Percentiles rank a stretch among this genome's conserved stretches.
phyloP scores from a whole-genome alignment of 2,329 filamentous ascomycete species.

The Volutella citrinella region DNA sequence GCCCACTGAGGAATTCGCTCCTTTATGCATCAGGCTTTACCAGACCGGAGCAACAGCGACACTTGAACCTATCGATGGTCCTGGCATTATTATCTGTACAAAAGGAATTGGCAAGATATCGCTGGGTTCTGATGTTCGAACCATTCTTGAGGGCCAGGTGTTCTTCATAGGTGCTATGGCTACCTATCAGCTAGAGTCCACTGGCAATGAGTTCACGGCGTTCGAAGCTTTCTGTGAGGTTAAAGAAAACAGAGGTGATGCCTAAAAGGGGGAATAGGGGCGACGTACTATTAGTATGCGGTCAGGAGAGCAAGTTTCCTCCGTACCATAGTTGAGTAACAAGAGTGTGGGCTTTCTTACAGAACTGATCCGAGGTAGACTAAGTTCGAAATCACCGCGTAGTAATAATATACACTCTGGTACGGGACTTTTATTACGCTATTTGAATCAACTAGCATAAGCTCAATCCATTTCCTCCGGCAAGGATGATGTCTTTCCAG shows the following conservation, averaged over 20 bases:
- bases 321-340: too few relatives aligned
- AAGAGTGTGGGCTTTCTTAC: too few relatives aligned
- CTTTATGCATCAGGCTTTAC: conserved; percentile 76
- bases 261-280: too few relatives aligned
- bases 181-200: conserved; percentile 73
- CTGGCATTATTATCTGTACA: conserved; percentile 91
- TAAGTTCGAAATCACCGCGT: too few relatives aligned
- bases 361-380: too few relatives aligned
- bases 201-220: conserved; percentile 70
- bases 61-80: conserved; percentile 82
- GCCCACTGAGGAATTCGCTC: conserved; percentile 93
- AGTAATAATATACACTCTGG: too few relatives aligned
- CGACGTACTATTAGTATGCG: too few relatives aligned
- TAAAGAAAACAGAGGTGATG: conserved; percentile 46
- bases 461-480: too few relatives aligned
- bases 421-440: too few relatives aligned
- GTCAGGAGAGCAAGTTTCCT: too few relatives aligned
- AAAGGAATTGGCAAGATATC: conserved; percentile 77
- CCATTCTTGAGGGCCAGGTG: conserved; percentile 69
- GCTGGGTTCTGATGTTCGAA: conserved; percentile 77
- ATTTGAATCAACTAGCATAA: too few relatives aligned
- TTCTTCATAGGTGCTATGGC: conserved; percentile 88
- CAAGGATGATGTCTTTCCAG: too few relatives aligned
- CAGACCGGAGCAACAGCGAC: conserved; percentile 74
- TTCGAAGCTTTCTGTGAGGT: conserved; percentile 96